Percentiles rank a stretch among this genome's conserved stretches.
phyloP scores from a whole-genome alignment of 129 eudicot genomes.

The Cynara cardunculus region DNA sequence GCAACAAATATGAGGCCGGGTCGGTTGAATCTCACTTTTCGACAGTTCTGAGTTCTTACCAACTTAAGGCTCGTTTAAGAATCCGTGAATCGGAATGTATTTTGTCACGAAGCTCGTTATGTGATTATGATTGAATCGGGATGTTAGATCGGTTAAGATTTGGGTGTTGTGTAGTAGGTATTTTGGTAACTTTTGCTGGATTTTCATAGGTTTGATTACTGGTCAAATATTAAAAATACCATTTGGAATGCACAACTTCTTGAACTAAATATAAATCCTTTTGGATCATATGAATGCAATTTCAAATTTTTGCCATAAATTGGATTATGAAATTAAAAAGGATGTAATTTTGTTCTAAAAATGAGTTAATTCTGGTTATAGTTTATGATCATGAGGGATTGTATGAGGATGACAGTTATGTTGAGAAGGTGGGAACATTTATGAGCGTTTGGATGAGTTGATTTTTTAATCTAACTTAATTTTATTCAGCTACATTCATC shows the following conservation, averaged over 20 bases:
- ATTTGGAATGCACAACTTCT: background rate
- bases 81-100: background rate
- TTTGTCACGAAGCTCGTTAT: background rate
- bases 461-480: too few relatives aligned
- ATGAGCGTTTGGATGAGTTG: too few relatives aligned
- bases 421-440: too few relatives aligned
- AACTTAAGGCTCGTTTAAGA: background rate
- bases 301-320: too few relatives aligned
- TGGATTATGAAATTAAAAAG: too few relatives aligned
- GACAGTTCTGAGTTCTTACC: slow-evolving; percentile 38
- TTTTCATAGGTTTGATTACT: background rate
- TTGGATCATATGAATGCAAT: background rate
- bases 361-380: too few relatives aligned
- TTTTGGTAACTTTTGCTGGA: background rate
- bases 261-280: background rate
- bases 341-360: too few relatives aligned
- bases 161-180: background rate
- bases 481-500: too few relatives aligned
- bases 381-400: too few relatives aligned
- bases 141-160: background rate
- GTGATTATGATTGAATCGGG: background rate
- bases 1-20: slow-evolving; percentile 58
- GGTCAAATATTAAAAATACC: background rate
- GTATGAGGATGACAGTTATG: too few relatives aligned
- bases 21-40: slow-evolving; percentile 77